Percentiles rank a stretch among this genome's conserved stretches.
phyloP scores from a whole-genome alignment of 805 yeast genomes.

The Candida insectalens region DNA sequence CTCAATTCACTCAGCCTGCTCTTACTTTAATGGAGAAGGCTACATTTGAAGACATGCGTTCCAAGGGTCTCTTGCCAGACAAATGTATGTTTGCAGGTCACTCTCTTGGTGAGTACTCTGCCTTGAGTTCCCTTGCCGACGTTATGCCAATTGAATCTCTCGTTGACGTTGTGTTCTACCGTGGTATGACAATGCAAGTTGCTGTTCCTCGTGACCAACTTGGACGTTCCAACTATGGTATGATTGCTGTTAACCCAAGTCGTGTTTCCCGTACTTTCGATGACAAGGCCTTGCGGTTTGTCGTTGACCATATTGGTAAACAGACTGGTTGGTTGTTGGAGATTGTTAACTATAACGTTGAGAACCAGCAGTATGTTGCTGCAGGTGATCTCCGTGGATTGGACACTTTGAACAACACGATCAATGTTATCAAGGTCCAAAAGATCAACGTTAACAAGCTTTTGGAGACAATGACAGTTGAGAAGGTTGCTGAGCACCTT shows the following conservation, averaged over 20 bases:
- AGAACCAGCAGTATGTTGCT: slow-evolving; percentile 95
- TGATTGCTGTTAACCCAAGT: slow-evolving; percentile 97
- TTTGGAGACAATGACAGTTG: slow-evolving; percentile 72
- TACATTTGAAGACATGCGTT: slow-evolving; percentile 92
- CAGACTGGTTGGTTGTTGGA: slow-evolving; percentile 92
- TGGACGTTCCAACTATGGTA: slow-evolving; percentile 98
- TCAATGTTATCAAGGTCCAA: slow-evolving; percentile 88
- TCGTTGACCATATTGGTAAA: slow-evolving; percentile 76
- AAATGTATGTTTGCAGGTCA: slow-evolving; percentile 98
- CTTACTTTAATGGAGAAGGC: slow-evolving; percentile 99
- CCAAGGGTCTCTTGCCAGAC: slow-evolving; percentile 90
- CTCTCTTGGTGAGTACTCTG: slow-evolving; percentile 98
- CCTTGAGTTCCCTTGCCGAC: slow-evolving; percentile 92
- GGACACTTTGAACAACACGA: slow-evolving; percentile 86
- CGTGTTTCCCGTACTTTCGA: slow-evolving; percentile 82
- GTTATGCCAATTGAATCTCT: slow-evolving; percentile 97
- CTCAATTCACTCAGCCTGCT: slow-evolving; percentile 99
- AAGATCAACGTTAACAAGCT: slow-evolving; percentile 88
- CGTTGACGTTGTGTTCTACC: slow-evolving; percentile 96
- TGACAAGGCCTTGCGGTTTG: slow-evolving; percentile 90
- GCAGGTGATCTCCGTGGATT: slow-evolving; percentile 97
- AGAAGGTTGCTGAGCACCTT: slow-evolving; percentile 82
- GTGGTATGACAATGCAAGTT: slow-evolving; percentile 99
- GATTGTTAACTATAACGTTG: slow-evolving; percentile 97
- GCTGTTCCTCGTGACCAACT: slow-evolving; percentile 95